Conservation (phyloP, 2,329 filamentous ascomycete species). For the Didymella pomorum region DNA sequence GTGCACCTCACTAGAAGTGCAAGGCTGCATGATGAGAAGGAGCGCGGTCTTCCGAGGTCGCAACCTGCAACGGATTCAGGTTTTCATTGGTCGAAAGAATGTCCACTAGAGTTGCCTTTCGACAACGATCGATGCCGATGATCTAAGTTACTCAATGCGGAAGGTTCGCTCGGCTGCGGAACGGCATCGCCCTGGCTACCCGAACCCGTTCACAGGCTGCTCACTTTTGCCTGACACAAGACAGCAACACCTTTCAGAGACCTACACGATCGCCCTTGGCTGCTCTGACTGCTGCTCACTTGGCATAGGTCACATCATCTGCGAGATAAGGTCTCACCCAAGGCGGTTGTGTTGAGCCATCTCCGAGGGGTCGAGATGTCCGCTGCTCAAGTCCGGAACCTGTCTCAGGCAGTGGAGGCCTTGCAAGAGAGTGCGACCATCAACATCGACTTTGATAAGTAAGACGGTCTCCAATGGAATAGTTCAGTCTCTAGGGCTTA, state of each 20-base stretch:
- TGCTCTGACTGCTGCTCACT: background rate
- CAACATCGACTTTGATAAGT: background rate
- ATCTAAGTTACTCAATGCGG: background rate
- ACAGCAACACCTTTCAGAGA: background rate
- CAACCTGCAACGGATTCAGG: background rate
- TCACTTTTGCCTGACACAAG: background rate
- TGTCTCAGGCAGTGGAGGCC: background rate
- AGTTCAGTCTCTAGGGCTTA: background rate
- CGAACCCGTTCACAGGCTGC: background rate
- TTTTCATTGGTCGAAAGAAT: background rate
- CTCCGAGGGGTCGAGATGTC: background rate
- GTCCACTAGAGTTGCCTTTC: no score
- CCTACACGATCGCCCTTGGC: background rate
- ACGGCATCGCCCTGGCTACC: background rate
- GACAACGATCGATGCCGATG: background rate
- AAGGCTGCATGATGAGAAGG: background rate
- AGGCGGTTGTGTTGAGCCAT: background rate
- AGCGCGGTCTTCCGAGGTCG: no score
- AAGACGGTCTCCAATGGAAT: background rate
- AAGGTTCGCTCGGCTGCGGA: background rate
- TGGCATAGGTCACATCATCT: background rate
- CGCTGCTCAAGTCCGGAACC: background rate
- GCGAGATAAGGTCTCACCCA: background rate
- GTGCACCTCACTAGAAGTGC: background rate
- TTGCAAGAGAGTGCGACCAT: background rate